Conservation (phyloP, 2,329 filamentous ascomycete genomes). For the Fusarium sp. region DNA sequence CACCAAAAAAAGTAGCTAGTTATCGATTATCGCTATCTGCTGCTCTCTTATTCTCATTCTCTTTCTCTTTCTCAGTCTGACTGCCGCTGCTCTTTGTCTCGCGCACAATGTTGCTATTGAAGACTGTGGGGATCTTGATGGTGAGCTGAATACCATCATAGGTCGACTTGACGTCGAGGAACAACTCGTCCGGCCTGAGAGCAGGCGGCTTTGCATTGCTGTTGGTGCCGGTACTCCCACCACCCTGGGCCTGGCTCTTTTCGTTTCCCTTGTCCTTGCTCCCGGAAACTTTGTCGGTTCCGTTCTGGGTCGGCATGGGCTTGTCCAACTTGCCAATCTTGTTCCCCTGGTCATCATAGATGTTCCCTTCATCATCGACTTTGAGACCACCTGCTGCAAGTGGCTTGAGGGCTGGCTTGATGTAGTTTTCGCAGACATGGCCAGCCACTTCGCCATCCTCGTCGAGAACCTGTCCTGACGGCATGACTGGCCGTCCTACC, state of each 20-base stretch:
- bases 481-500: constrained; percentile 63
- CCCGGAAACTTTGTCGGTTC: constrained; percentile 20
- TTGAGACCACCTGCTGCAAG: constrained; percentile 66
- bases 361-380: constrained; percentile 70
- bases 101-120: constrained; percentile 54
- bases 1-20: constrained; percentile 20
- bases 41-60: no score
- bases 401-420: constrained; percentile 64
- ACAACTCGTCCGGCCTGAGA: constrained; percentile 63
- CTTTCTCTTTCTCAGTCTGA: no score
- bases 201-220: constrained; percentile 49
- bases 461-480: constrained; percentile 71
- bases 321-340: constrained; percentile 73
- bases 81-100: constrained; percentile 28
- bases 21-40: constrained; percentile 37
- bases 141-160: constrained; percentile 69
- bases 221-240: constrained; percentile 5
- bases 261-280: constrained; percentile 8
- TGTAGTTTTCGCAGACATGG: constrained; percentile 72
- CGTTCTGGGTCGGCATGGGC: constrained; percentile 40
- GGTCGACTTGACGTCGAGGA: constrained; percentile 69
- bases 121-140: constrained; percentile 69
- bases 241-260: constrained; percentile 7
- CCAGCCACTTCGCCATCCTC: constrained; percentile 84
- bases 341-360: constrained; percentile 69